Evolutionary conservation across 2,329 filamentous ascomycete species (phyloP), one percentile per base, ranked within the genome.

Genomic region (Hypoxylon sp.): DNA sequence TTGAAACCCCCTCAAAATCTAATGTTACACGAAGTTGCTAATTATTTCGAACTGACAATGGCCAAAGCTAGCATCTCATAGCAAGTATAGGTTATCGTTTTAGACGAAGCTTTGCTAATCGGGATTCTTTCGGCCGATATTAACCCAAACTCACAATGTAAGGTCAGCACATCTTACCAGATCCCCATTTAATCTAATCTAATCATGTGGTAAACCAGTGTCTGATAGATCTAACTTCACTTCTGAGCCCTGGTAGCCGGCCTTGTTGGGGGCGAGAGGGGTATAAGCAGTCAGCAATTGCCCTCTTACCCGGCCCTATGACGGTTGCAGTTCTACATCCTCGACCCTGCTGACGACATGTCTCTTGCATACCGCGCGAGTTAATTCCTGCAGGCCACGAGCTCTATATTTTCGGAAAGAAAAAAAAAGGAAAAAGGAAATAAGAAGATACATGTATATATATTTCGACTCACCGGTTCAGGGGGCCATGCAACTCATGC

Each of bases 281-380:
- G 5, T 39, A 19, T 19, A 35, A 50, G 44, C 52, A 48, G 51
- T 60, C 57, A 67, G 59, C 64, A 17, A 55, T n/a, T 32, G 31
- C 31, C 48, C 58, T 39, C 48, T 62, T 65, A 62, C 52, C 54
- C 64, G 60, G 57, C 39, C 67, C 68, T 70, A 67, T 70, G 52
- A 44, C 57, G 56, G 53, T 27, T 48, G 68, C 68, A 65, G 57
- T 15, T 44, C 32, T 47, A 50, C 39, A 55, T 37, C 37, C 47
- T 55, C 47, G 37, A 27, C 68, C 57, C 24, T 70, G 68, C 61
- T 59, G 50, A 65, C 50, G 47, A 51, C 57, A 54, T 35, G 35
- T 42, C 27, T 61, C 47, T 54, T 63, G 63, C 55, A 69, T 67
- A 62, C 60, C n/a, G 46, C 32, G 48, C 19, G 19, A 50, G 57